Evolutionary conservation across 177 flowering plant genomes (phyloP).

Genomic region (Tripterygium wilfordii): DNA sequence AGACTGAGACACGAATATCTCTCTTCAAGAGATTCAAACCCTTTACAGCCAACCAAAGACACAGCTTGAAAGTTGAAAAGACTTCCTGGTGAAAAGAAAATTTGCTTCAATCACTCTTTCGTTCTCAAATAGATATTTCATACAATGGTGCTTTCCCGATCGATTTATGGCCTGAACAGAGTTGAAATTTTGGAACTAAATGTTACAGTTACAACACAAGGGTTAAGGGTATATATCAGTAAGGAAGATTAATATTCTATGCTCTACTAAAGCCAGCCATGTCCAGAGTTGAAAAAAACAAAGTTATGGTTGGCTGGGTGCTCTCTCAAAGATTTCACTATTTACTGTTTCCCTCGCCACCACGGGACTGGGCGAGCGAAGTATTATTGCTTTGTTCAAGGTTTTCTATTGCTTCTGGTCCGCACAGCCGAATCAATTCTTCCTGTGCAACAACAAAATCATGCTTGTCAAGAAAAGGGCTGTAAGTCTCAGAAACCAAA

Average conservation of each 20-base stretch:
- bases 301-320: neutral
- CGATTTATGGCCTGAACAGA: too few relatives aligned
- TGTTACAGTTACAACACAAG: conserved; percentile 9
- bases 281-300: neutral
- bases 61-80: too few relatives aligned
- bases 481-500: neutral
- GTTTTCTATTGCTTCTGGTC: conserved; percentile 50
- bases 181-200: conserved; percentile 3
- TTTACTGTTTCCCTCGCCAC: conserved; percentile 37
- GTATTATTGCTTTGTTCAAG: conserved; percentile 22
- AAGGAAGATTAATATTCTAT: conserved; percentile 8
- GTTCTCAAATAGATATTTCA: too few relatives aligned
- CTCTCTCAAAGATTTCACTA: neutral
- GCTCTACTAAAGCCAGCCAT: conserved; percentile 8
- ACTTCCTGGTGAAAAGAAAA: too few relatives aligned
- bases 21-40: too few relatives aligned
- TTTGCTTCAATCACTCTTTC: too few relatives aligned
- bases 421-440: conserved; percentile 45
- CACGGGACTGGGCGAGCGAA: conserved; percentile 13
- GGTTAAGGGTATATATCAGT: conserved; percentile 23
- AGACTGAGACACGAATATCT: too few relatives aligned
- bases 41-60: too few relatives aligned
- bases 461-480: too few relatives aligned
- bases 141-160: too few relatives aligned
- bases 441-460: too few relatives aligned